These are phyloP conservation scores for Boletus coccyginus DNA, from an alignment of 768 basidiomycete genomes.

Conservation along the genomic window DNA sequence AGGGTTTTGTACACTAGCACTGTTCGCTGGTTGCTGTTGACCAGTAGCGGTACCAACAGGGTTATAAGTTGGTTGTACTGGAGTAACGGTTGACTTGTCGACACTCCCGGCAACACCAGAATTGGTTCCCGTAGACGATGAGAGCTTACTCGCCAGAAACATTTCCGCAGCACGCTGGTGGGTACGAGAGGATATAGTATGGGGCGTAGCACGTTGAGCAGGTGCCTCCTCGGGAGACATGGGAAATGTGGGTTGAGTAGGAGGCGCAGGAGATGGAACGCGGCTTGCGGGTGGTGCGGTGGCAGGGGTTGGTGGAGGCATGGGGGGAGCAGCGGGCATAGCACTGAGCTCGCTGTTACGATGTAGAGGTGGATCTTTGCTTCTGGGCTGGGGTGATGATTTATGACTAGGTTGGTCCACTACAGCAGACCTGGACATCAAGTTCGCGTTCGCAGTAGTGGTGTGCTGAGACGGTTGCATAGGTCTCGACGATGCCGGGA, in stretches of 20 bases:
- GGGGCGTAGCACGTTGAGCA: conserved; percentile 20
- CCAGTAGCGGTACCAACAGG: not conserved
- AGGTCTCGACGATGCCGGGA: conserved; percentile 7
- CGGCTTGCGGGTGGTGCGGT: conserved; percentile 11
- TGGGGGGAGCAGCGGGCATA: conserved; percentile 7
- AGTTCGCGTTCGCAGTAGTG: not conserved
- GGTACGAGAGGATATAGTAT: conserved; percentile 19
- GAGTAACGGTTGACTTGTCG: conserved; percentile 6
- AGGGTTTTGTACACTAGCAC: conserved; percentile 2
- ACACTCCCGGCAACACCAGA: not conserved
- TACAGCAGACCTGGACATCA: conserved; percentile 2
- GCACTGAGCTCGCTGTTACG: conserved; percentile 10
- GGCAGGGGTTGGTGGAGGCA: conserved; percentile 20
- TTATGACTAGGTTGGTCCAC: conserved; percentile 11
- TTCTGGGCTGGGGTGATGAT: conserved; percentile 22
- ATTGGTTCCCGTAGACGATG: conserved; percentile 1
- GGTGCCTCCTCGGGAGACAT: conserved; percentile 4
- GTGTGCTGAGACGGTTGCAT: conserved; percentile 7
- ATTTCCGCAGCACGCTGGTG: conserved; percentile 25
- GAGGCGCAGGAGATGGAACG: conserved; percentile 22
- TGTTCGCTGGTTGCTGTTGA: conserved; percentile 11
- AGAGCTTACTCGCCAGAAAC: conserved; percentile 19
- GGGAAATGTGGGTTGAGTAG: conserved; percentile 15
- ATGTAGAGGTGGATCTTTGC: conserved; percentile 15
- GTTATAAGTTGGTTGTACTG: conserved; percentile 7